Base-by-base conservation (phyloP, 768 basidiomycete genomes). In the Pilatotrama ljubarskyi region DNA sequence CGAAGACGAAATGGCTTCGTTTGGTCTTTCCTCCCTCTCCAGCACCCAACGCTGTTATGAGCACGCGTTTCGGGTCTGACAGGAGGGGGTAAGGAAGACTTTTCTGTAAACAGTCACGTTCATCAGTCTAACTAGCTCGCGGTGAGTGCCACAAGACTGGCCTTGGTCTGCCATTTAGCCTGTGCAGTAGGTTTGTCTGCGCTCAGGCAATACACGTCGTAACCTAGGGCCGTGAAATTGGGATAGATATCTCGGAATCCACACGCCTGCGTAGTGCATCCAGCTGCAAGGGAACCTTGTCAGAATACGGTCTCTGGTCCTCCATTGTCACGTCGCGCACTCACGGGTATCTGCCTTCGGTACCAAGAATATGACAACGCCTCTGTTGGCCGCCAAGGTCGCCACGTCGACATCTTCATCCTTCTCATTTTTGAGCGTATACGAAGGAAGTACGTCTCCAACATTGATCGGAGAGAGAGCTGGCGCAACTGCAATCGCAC, bases 1-100 rank as follows among this genome's bases (percentile, higher is more conserved):
- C 91, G 66, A 98, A 96, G 66, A 98, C 84, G 73, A 96, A 97
- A 73, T 96, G 94, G 64, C 91, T 94, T 14, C 95, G 85, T 76
- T 91, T 92, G 52, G 92, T 93, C 77, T 85, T 91, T 36, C 87
- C 90, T 9, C 87, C 86, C 36, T 83, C 84, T 0, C 82, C 87
- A 14, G 92, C 92, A 15, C 95, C 95, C 25, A 98, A 80, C 2
- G 86, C 89, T 35, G 81, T 80, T 64, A 98, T 91, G 29, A 98
- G 79, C 22, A 79, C 71, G 47, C 87, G 84, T 70, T 93, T 85
- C n/a, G 88, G 92, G 72, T 98, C 95, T 6, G 92, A 96, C 29
- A 98, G 80, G 1, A 97, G 78, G 3, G 88, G 83, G 70, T 93
- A 98, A 15, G 88, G 91, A 22, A 98, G 82, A 59, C 83, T 79